Evolutionary conservation across 805 yeast genomes (phyloP).

Genomic region (Saccharomycopsis fermentans): DNA sequence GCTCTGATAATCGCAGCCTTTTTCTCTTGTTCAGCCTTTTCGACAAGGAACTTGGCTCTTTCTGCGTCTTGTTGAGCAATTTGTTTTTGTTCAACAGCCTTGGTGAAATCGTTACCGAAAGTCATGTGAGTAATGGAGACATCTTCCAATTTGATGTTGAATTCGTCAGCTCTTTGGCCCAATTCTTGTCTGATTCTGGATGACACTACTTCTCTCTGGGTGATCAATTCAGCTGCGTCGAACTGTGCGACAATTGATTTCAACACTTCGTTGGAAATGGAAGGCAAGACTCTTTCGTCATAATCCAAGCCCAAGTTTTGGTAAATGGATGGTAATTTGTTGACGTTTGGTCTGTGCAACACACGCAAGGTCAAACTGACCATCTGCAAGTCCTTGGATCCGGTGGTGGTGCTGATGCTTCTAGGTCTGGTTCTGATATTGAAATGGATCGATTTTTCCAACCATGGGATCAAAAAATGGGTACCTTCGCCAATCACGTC

Average conservation of each 20-base stretch:
- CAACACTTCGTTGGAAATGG: conserved; percentile 85
- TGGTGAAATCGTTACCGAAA: conserved; percentile 92
- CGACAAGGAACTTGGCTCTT: conserved; percentile 86
- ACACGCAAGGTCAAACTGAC: conserved; percentile 90
- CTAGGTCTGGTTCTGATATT: conserved; percentile 96
- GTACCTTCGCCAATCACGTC: conserved; percentile 95
- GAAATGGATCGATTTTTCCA: conserved; percentile 80
- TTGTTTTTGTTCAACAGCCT: conserved; percentile 97
- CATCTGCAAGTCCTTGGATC: conserved; percentile 94
- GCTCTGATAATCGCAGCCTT: conserved; percentile 93
- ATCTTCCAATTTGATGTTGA: conserved; percentile 86
- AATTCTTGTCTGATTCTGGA: conserved; percentile 82
- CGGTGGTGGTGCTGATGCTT: conserved; percentile 88
- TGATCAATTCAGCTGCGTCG: conserved; percentile 93
- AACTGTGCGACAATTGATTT: conserved; percentile 88
- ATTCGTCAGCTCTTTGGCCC: conserved; percentile 72
- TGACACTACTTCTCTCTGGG: conserved; percentile 92
- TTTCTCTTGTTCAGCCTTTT: conserved; percentile 94
- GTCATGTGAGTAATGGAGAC: conserved; percentile 97
- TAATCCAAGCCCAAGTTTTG: conserved; percentile 89
- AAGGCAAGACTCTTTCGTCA: conserved; percentile 88
- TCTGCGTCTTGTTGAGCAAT: conserved; percentile 99
- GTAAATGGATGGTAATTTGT: conserved; percentile 72
- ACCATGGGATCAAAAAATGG: conserved; percentile 92
- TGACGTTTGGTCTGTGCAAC: conserved; percentile 86